A percentile compares a stretch with the other conserved stretches of the same genome.
These are phyloP conservation scores for Camellia oleifera DNA, from an alignment of 179 eudicot genomes.

Conservation along the genomic window DNA sequence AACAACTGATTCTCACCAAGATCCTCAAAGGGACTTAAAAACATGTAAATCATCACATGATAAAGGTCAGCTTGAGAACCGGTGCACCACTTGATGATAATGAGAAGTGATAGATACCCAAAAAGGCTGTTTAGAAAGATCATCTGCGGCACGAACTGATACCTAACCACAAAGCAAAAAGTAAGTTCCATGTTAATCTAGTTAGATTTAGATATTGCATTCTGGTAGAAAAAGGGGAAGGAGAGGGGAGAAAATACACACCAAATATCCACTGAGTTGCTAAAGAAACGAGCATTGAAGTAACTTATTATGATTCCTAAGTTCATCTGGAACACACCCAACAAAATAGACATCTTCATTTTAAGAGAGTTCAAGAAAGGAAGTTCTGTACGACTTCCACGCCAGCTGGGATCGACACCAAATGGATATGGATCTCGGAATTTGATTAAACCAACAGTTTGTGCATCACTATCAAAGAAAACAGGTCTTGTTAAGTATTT, in stretches of 20 bases:
- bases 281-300: constrained; percentile 86
- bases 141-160: constrained; percentile 92
- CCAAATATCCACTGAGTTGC: constrained; percentile 80
- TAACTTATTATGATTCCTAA: constrained; percentile 86
- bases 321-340: constrained; percentile 92
- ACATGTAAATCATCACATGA: constrained; percentile 99
- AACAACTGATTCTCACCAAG: constrained; percentile 93
- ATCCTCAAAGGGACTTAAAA: constrained; percentile 89
- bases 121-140: constrained; percentile 97
- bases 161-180: constrained; percentile 48
- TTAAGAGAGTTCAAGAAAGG: constrained; percentile 93
- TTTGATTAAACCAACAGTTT: constrained; percentile 70
- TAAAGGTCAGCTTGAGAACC: constrained; percentile 96
- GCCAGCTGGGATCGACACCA: constrained; percentile 99
- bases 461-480: constrained; percentile 58
- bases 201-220: neutral
- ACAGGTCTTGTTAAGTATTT: neutral
- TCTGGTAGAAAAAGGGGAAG: constrained; percentile 9
- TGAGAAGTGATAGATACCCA: constrained; percentile 93
- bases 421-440: constrained; percentile 90
- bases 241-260: constrained; percentile 27
- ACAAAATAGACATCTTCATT: constrained; percentile 98
- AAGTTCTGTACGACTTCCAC: constrained; percentile 96
- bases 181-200: constrained; percentile 13
- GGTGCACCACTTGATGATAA: constrained; percentile 88